phyloP scores from a whole-genome alignment of 345 rosid species.

The Gossypium arboreum region DNA sequence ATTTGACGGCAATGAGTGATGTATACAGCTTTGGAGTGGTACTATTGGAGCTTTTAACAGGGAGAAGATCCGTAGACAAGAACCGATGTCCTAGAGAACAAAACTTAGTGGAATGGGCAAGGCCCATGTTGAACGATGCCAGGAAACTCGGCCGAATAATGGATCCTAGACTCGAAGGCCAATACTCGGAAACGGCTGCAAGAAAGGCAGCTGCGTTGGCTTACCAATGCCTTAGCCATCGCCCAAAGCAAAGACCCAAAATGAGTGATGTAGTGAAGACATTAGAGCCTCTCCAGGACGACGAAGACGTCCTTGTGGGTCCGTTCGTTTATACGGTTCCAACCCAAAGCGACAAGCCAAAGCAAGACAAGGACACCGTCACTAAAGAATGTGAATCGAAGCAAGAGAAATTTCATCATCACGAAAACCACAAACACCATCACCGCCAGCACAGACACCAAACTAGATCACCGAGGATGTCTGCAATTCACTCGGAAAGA shows the following conservation, averaged over 20 bases:
- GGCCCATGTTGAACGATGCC: slow-evolving; percentile 57
- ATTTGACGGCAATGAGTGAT: slow-evolving; percentile 65
- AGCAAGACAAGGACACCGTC: slow-evolving; percentile 19
- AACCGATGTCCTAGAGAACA: slow-evolving; percentile 53
- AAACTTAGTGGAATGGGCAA: slow-evolving; percentile 66
- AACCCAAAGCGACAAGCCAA: slow-evolving; percentile 21
- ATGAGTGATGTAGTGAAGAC: slow-evolving; percentile 61
- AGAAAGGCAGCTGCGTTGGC: slow-evolving; percentile 78
- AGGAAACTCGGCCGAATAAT: slow-evolving; percentile 63
- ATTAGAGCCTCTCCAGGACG: slow-evolving; percentile 57
- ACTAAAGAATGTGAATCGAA: slow-evolving; percentile 27
- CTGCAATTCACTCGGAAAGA: slow-evolving; percentile 24
- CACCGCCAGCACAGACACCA: slow-evolving; percentile 21
- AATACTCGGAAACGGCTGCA: slow-evolving; percentile 76
- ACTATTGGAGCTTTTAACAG: slow-evolving; percentile 54
- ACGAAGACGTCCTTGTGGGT: slow-evolving; percentile 49
- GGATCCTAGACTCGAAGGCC: slow-evolving; percentile 90
- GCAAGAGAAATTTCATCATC: slow-evolving; percentile 35
- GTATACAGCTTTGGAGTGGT: slow-evolving; percentile 74
- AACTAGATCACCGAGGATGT: slow-evolving; percentile 29
- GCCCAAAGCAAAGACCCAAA: slow-evolving; percentile 72
- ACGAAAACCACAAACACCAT: neutral
- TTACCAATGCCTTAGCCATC: slow-evolving; percentile 67
- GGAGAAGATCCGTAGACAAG: slow-evolving; percentile 59
- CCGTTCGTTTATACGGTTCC: slow-evolving; percentile 68